phyloP scores from a whole-genome alignment of 140 eudicot genomes.

The Senecio squalidus region DNA sequence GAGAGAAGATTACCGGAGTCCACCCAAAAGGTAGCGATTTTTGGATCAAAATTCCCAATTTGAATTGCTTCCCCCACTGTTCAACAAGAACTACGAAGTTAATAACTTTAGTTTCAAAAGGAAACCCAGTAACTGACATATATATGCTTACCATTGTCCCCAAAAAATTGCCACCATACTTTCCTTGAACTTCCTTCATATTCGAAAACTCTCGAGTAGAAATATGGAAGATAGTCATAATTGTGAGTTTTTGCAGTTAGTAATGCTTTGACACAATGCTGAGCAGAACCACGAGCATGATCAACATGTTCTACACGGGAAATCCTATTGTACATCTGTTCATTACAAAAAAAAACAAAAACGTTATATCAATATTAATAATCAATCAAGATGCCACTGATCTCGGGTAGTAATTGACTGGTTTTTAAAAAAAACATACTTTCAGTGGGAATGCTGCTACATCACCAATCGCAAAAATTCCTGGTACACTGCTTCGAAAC shows the following conservation, averaged over 20 bases:
- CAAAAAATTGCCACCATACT: conserved; percentile 98
- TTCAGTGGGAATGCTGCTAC: conserved; percentile 97
- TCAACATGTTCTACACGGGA: conserved; percentile 97
- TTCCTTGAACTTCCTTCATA: conserved; percentile 93
- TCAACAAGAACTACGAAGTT: conserved; percentile 10
- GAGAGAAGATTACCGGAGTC: too few relatives aligned
- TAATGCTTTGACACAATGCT: conserved; percentile 77
- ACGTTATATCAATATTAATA: not conserved
- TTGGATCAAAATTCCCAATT: conserved; percentile 90
- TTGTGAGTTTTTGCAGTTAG: conserved; percentile 65
- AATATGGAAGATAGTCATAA: conserved; percentile 88
- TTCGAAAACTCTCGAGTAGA: conserved; percentile 91
- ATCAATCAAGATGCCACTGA: not conserved
- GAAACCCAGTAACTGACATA: not conserved
- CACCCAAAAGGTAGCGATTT: conserved; percentile 92
- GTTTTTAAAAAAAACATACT: conserved; percentile 34
- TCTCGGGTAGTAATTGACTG: conserved; percentile 2
- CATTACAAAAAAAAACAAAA: not conserved
- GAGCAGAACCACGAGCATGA: conserved; percentile 99
- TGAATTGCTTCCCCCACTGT: conserved; percentile 92
- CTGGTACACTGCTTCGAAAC: conserved; percentile 77
- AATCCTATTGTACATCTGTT: conserved; percentile 79
- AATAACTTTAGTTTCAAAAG: not conserved
- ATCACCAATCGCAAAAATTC: conserved; percentile 94
- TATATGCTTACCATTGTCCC: conserved; percentile 66